A percentile compares a stretch with the other conserved stretches of the same genome.
These are phyloP conservation scores for Fraxinus sp. DNA, from an alignment of 305 asterid species.

Conservation along the genomic window DNA sequence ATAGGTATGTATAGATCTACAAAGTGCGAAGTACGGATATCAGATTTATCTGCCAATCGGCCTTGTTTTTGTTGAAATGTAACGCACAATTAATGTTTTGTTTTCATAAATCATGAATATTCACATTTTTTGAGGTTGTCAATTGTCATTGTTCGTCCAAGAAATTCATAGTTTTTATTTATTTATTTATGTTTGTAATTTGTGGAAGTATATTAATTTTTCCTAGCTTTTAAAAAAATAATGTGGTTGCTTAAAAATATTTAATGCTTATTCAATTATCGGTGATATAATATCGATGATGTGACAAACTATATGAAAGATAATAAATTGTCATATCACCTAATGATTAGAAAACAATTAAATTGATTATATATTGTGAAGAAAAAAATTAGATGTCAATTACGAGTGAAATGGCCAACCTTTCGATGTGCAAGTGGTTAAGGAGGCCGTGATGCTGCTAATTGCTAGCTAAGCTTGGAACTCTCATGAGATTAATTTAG, in stretches of 20 bases:
- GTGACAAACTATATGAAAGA: too few relatives aligned
- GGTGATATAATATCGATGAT: too few relatives aligned
- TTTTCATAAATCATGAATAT: neutral
- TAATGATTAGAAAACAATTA: too few relatives aligned
- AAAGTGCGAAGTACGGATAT: neutral
- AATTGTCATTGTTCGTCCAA: neutral
- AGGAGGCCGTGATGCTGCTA: neutral
- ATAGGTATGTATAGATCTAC: neutral
- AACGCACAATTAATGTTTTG: neutral
- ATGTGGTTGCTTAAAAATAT: neutral
- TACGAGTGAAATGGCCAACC: neutral
- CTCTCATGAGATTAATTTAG: neutral
- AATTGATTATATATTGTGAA: neutral
- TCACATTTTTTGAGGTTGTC: neutral
- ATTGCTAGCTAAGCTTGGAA: neutral
- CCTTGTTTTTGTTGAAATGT: neutral
- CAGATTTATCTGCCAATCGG: neutral
- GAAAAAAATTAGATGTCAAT: neutral
- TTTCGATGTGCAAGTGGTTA: conserved; percentile 2
- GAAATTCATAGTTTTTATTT: neutral
- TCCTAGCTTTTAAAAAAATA: too few relatives aligned
- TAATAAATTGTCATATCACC: too few relatives aligned
- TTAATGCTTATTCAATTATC: too few relatives aligned
- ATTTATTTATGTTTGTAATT: neutral
- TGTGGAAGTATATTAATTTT: neutral